phyloP scores from a whole-genome alignment of 2,329 filamentous ascomycete species.

The Aaosphaeria arxii region DNA sequence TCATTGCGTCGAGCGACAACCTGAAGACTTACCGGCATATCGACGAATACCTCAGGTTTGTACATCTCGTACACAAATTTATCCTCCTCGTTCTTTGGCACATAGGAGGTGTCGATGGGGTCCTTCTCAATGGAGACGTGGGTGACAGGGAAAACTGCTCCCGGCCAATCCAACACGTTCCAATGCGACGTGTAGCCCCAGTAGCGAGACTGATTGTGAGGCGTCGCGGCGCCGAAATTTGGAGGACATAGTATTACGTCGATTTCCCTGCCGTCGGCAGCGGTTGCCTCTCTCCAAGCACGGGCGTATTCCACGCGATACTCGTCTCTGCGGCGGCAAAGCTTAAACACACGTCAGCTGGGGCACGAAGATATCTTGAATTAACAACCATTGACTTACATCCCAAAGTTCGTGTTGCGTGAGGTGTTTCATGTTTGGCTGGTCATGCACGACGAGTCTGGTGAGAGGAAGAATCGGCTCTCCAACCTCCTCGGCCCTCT shows the following conservation, averaged over 20 bases:
- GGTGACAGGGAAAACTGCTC: constrained; percentile 55
- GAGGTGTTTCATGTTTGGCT: constrained; percentile 39
- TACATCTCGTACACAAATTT: constrained; percentile 46
- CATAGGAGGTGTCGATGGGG: constrained; percentile 35
- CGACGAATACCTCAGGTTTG: constrained; percentile 43
- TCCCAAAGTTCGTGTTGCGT: not conserved
- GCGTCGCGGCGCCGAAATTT: constrained; percentile 50
- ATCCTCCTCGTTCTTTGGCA: constrained; percentile 46
- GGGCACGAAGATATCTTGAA: constrained; percentile 37
- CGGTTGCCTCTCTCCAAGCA: constrained; percentile 33
- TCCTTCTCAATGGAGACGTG: constrained; percentile 41
- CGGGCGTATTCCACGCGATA: constrained; percentile 46
- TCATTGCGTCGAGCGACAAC: constrained; percentile 50
- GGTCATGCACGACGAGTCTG: constrained; percentile 55
- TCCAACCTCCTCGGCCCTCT: constrained; percentile 48
- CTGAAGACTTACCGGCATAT: constrained; percentile 52
- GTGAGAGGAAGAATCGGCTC: constrained; percentile 58
- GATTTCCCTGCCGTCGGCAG: constrained; percentile 15
- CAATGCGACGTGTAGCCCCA: constrained; percentile 65
- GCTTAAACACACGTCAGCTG: constrained; percentile 29
- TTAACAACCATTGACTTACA: not conserved
- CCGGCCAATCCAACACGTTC: constrained; percentile 66
- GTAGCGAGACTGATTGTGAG: constrained; percentile 50
- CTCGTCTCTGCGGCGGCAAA: constrained; percentile 42
- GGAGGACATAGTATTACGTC: constrained; percentile 62